Evolutionary conservation across 2,329 filamentous ascomycete genomes (phyloP).

Genomic region (Neonectria sp.): DNA sequence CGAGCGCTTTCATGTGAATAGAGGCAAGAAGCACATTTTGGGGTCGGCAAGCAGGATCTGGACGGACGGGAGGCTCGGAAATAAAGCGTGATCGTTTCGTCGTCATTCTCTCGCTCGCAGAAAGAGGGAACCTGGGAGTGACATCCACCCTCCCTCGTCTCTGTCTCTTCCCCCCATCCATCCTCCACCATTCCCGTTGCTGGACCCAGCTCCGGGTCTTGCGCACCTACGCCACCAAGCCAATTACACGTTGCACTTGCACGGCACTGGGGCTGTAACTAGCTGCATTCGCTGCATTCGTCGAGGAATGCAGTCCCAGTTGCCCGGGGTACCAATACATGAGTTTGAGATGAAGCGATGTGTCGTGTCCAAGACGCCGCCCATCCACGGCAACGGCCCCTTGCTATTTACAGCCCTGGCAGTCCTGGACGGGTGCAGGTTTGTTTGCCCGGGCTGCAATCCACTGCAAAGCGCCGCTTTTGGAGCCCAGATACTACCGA

Average conservation of each 20-base stretch:
- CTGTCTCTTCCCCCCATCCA: conserved; percentile 1
- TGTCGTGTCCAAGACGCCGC: conserved; percentile 11
- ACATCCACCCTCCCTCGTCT: conserved; percentile 16
- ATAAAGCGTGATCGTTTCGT: conserved; percentile 19
- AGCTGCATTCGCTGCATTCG: conserved; percentile 13
- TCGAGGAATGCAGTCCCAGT: conserved; percentile 7
- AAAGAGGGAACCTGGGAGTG: conserved; percentile 19
- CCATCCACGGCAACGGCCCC: conserved; percentile 14
- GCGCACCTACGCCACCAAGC: conserved; percentile 23
- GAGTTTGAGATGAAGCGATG: background rate
- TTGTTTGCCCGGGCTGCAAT: conserved; percentile 15
- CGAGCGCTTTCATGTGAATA: background rate
- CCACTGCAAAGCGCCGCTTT: conserved; percentile 24
- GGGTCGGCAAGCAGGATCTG: conserved; percentile 8
- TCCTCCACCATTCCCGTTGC: conserved; percentile 27
- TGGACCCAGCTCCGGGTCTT: conserved; percentile 24
- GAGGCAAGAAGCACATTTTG: background rate
- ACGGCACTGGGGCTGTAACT: background rate
- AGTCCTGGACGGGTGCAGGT: background rate
- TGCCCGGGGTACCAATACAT: conserved; percentile 8
- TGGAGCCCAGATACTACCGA: conserved; percentile 10
- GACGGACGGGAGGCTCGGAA: conserved; percentile 21
- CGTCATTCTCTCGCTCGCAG: conserved; percentile 5
- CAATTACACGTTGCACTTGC: conserved; percentile 10
- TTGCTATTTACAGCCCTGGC: conserved; percentile 13